Percentiles rank a stretch among this genome's conserved stretches.
phyloP scores from a whole-genome alignment of 1,139 yeast genomes.

The Hyphopichia burtonii region DNA sequence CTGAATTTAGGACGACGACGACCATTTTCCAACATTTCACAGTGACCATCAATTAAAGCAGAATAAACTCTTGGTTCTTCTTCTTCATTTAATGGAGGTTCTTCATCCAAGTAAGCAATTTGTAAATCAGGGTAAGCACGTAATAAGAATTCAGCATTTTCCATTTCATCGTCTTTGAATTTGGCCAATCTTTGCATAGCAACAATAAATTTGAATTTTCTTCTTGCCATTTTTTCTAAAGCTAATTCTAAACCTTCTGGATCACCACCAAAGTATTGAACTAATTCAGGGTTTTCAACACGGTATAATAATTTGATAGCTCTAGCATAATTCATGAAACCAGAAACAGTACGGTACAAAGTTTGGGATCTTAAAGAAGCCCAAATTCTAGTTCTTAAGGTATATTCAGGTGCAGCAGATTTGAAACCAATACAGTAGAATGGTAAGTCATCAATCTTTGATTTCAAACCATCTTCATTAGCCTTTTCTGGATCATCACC shows the following conservation, averaged over 20 bases:
- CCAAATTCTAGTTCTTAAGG: conserved; percentile 98
- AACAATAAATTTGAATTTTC: conserved; percentile 95
- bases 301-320: conserved; percentile 96
- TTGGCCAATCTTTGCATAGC: conserved; percentile 98
- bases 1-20: conserved; percentile 98
- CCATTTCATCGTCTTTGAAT: conserved; percentile 96
- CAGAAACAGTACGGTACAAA: conserved; percentile 96
- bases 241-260: conserved; percentile 95
- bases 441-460: conserved; percentile 94
- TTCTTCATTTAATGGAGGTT: conserved; percentile 82
- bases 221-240: conserved; percentile 97
- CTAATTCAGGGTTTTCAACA: conserved; percentile 98
- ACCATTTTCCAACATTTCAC: conserved; percentile 96
- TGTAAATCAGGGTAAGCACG: conserved; percentile 99
- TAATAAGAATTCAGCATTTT: conserved; percentile 94
- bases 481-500: conserved; percentile 63
- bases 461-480: conserved; percentile 73
- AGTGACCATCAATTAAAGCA: conserved; percentile 96
- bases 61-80: conserved; percentile 98
- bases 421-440: conserved; percentile 99
- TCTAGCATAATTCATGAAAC: conserved; percentile 98
- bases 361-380: conserved; percentile 98
- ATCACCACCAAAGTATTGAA: conserved; percentile 97
- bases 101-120: conserved; percentile 97
- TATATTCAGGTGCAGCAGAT: conserved; percentile 98